These are phyloP conservation scores for Harrya chromipes DNA, from an alignment of 768 basidiomycete genomes.

Conservation along the genomic window DNA sequence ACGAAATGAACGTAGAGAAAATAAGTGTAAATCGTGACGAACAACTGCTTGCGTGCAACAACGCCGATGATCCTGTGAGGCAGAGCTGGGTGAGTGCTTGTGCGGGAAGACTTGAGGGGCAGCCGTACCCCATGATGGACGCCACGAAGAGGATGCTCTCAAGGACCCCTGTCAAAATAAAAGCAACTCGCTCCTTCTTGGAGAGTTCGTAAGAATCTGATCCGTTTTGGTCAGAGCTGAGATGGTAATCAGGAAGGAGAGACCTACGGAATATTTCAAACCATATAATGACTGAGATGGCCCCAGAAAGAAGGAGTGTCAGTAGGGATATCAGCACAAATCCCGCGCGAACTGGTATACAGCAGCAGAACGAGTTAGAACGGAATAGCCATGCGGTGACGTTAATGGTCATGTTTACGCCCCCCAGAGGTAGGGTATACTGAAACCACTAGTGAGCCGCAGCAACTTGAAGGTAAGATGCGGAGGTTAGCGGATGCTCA, in stretches of 20 bases:
- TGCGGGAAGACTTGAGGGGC: not conserved
- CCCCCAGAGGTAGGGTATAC: too few species aligned
- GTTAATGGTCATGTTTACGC: constrained; percentile 46
- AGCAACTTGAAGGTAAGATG: not conserved
- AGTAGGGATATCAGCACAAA: constrained; percentile 54
- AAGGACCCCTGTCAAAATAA: constrained; percentile 50
- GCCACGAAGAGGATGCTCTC: constrained; percentile 52
- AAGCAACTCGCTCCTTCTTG: constrained; percentile 36
- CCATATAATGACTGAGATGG: constrained; percentile 56
- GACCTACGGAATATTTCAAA: constrained; percentile 58
- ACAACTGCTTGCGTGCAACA: constrained; percentile 57
- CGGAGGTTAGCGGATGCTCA: not conserved
- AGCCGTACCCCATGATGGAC: constrained; percentile 52
- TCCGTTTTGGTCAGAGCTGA: not conserved
- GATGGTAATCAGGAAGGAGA: not conserved
- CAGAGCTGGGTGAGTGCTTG: not conserved
- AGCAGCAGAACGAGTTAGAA: constrained; percentile 57
- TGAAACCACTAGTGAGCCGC: not conserved
- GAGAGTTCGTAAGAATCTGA: constrained; percentile 34
- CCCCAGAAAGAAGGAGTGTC: constrained; percentile 51
- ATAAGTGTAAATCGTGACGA: constrained; percentile 54
- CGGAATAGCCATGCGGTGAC: constrained; percentile 46
- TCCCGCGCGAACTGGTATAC: constrained; percentile 60
- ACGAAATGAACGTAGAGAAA: constrained; percentile 56
- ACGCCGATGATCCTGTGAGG: constrained; percentile 56